Conservation (phyloP, 352 stramenopile genomes). For the Sclerospora graminicola region DNA sequence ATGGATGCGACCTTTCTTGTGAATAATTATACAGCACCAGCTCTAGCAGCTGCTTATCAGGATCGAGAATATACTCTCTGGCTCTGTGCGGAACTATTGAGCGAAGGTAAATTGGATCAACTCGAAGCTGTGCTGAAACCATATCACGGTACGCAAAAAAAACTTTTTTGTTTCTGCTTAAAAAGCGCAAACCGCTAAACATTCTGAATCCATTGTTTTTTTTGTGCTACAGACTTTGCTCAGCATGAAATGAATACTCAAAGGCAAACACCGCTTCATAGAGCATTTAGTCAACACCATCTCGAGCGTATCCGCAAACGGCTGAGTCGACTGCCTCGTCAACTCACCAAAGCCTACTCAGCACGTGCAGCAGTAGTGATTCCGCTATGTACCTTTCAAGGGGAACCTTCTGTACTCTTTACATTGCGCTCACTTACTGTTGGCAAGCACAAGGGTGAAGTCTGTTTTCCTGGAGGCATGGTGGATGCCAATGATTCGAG, state of each 20-base stretch:
- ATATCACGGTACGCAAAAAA: conserved; percentile 42
- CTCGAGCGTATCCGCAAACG: conserved; percentile 92
- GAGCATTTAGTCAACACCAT: conserved; percentile 78
- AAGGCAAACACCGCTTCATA: conserved; percentile 35
- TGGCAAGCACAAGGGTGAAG: conserved; percentile 91
- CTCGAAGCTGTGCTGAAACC: conserved; percentile 57
- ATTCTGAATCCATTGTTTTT: not conserved
- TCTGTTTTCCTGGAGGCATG: conserved; percentile 95
- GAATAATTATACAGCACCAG: conserved; percentile 94
- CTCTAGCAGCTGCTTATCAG: conserved; percentile 90
- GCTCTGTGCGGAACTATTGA: conserved; percentile 60
- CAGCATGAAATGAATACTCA: conserved; percentile 26
- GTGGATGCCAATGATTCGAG: conserved; percentile 87
- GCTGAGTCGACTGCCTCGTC: conserved; percentile 89
- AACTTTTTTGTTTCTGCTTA: not conserved
- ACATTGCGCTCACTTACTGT: conserved; percentile 89
- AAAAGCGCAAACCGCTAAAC: no score
- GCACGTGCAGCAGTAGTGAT: conserved; percentile 91
- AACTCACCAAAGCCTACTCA: conserved; percentile 89
- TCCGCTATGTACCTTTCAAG: conserved; percentile 93
- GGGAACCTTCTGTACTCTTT: conserved; percentile 92
- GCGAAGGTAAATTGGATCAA: conserved; percentile 65
- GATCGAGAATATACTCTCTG: conserved; percentile 86
- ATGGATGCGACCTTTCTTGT: conserved; percentile 84
- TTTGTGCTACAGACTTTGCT: conserved; percentile 29